These are phyloP conservation scores for Suillus alpinus DNA, from an alignment of 768 basidiomycete genomes.

Conservation along the genomic window DNA sequence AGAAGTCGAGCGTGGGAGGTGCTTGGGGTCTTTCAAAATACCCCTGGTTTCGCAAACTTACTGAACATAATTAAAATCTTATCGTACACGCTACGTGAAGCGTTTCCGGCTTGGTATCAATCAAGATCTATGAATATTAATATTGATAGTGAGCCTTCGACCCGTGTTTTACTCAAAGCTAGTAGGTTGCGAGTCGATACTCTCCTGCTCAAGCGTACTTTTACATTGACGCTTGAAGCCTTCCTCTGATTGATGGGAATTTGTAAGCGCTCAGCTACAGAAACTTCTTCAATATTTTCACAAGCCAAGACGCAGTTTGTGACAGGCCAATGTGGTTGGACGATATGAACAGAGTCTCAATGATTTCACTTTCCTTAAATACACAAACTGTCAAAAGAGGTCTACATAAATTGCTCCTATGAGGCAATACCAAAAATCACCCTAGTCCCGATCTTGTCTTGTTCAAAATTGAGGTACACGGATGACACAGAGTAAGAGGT, in stretches of 20 bases:
- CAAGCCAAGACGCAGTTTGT: not conserved
- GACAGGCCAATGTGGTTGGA: not conserved
- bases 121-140: too few species aligned
- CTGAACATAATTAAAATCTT: too few species aligned
- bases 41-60: not conserved
- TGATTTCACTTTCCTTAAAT: too few species aligned
- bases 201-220: not conserved
- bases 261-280: not conserved
- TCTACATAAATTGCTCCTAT: too few species aligned
- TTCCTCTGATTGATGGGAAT: not conserved
- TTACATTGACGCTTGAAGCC: not conserved
- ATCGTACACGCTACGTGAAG: too few species aligned
- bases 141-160: too few species aligned
- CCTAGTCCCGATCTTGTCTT: not conserved
- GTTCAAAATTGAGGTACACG: conserved; percentile 14
- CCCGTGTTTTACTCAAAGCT: not conserved
- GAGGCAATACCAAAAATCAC: not conserved
- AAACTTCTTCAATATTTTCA: not conserved
- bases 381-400: not conserved
- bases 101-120: too few species aligned
- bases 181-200: not conserved
- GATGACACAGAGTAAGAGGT: conserved; percentile 14
- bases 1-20: not conserved
- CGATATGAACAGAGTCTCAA: not conserved
- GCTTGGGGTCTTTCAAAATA: not conserved